phyloP scores from a whole-genome alignment of 768 basidiomycete genomes.

The Amanita subjunquillea region DNA sequence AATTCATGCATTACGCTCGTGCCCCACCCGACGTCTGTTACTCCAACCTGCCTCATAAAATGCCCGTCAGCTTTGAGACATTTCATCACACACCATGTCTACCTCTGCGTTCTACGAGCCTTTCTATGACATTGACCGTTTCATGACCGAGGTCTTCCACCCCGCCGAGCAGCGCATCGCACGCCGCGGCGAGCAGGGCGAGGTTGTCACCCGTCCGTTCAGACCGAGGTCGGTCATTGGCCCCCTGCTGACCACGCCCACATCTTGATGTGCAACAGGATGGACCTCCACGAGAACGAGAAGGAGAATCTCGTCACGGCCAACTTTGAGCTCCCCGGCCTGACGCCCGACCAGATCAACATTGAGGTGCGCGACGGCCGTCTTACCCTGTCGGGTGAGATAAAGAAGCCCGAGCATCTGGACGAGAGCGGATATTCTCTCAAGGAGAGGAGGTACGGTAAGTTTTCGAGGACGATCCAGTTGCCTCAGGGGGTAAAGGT shows the following conservation, averaged over 20 bases:
- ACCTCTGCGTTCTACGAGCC: constrained; percentile 3
- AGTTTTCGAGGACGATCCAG: constrained; percentile 33
- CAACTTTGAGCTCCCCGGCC: constrained; percentile 47
- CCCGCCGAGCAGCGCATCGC: not conserved
- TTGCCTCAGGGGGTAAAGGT: constrained; percentile 47
- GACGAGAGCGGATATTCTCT: constrained; percentile 29
- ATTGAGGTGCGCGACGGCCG: constrained; percentile 42
- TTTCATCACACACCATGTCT: not conserved
- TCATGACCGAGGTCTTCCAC: not conserved
- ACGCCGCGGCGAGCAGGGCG: not conserved
- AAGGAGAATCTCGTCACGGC: constrained; percentile 41
- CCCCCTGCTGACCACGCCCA: not conserved
- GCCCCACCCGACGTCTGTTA: not conserved
- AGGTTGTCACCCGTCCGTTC: not conserved
- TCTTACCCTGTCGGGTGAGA: constrained; percentile 43
- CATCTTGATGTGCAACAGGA: constrained; percentile 20
- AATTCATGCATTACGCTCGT: not conserved
- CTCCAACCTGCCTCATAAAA: not conserved
- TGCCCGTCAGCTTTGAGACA: not conserved
- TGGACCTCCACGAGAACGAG: constrained; percentile 43
- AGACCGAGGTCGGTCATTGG: not conserved
- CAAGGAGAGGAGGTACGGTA: constrained; percentile 38
- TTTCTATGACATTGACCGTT: constrained; percentile 5
- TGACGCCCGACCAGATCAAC: constrained; percentile 37
- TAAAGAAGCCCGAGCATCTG: constrained; percentile 18